Evolutionary conservation across 208 protist genomes (phyloP).

Genomic region (Leishmania braziliensis): DNA sequence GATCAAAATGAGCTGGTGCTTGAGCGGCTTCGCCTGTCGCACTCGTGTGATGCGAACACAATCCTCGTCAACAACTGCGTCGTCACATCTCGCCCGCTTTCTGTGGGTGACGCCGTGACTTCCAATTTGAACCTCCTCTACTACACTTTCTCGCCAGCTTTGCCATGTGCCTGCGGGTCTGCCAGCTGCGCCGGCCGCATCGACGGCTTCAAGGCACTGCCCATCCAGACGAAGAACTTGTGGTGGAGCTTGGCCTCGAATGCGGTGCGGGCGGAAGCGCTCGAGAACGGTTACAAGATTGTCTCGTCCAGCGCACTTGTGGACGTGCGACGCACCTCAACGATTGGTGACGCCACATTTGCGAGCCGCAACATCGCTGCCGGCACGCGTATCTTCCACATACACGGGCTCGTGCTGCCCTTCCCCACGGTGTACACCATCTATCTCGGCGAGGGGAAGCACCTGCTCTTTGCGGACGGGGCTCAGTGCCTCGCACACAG

Average conservation of each 20-base stretch:
- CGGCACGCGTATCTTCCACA: constrained; percentile 67
- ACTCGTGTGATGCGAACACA: constrained; percentile 81
- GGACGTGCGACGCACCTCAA: constrained; percentile 35
- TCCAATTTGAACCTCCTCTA: constrained; percentile 68
- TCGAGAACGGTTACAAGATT: constrained; percentile 41
- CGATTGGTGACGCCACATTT: constrained; percentile 70
- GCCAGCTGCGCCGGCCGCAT: constrained; percentile 39
- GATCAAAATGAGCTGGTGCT: constrained; percentile 46
- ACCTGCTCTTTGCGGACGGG: constrained; percentile 74
- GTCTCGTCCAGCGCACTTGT: constrained; percentile 43
- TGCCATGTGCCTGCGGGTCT: constrained; percentile 56
- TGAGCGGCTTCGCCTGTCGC: constrained; percentile 55
- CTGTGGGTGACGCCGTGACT: constrained; percentile 63
- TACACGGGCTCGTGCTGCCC: constrained; percentile 72
- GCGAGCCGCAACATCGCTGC: constrained; percentile 52
- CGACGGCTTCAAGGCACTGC: constrained; percentile 52
- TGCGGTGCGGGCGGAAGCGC: constrained; percentile 49
- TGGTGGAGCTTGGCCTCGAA: constrained; percentile 48
- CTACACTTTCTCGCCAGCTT: constrained; percentile 44
- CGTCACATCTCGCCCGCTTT: constrained; percentile 48
- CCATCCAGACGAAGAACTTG: constrained; percentile 32
- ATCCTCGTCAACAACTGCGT: constrained; percentile 66
- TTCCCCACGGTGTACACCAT: constrained; percentile 88
- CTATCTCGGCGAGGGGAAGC: constrained; percentile 76
- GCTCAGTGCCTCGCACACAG: constrained; percentile 84